These are phyloP conservation scores for Beauveria sp. DNA, from an alignment of 2,329 filamentous ascomycete genomes.

Conservation along the genomic window DNA sequence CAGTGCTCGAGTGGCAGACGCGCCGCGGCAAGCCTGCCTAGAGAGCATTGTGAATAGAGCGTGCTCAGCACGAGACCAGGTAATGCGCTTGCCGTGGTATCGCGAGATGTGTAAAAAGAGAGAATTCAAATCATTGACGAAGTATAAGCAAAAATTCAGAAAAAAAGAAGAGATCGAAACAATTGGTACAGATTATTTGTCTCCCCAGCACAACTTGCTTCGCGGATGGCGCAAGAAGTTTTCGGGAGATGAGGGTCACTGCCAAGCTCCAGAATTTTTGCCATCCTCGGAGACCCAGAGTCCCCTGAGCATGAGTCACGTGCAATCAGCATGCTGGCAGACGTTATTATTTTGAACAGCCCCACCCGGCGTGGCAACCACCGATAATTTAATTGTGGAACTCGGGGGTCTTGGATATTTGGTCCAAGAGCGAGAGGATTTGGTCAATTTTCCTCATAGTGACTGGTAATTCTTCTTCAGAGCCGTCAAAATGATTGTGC, in stretches of 20 bases:
- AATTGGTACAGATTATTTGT: background rate
- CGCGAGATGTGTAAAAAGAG: background rate
- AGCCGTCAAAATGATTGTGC: constrained; percentile 21
- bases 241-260: background rate
- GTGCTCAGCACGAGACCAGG: background rate
- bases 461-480: background rate
- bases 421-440: background rate
- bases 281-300: background rate
- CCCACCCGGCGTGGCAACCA: background rate
- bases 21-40: constrained; percentile 24
- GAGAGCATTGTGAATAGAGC: constrained; percentile 25
- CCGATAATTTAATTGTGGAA: background rate
- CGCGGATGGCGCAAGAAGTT: constrained; percentile 5
- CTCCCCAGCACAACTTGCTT: constrained; percentile 4
- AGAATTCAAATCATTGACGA: background rate
- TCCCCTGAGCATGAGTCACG: constrained; percentile 8
- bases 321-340: background rate
- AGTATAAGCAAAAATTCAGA: background rate
- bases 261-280: constrained; percentile 6
- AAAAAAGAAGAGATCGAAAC: background rate
- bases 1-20: constrained; percentile 18
- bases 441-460: background rate
- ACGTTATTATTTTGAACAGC: no score
- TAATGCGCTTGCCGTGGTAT: background rate
- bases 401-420: background rate